Conservation (phyloP, 148 eudicot genomes). For the Beta vulgaris region DNA sequence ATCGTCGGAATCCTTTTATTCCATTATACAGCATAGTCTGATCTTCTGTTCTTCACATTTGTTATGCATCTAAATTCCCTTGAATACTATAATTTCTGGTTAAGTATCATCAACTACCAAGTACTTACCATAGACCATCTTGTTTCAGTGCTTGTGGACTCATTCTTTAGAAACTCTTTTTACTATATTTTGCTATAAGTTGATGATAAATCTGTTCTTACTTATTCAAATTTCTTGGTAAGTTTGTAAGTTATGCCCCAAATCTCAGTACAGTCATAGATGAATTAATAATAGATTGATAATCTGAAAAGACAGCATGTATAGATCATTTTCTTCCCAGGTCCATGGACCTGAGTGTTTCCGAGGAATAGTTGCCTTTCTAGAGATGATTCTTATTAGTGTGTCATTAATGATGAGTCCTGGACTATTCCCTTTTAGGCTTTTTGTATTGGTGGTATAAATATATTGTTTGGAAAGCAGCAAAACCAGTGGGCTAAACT, state of each 20-base stretch:
- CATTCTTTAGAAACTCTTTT: neutral
- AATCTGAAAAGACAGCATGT: neutral
- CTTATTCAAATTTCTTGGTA: neutral
- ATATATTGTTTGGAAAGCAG: no score
- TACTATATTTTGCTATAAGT: neutral
- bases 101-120: no score
- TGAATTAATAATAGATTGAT: neutral
- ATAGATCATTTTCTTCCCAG: neutral
- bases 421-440: no score
- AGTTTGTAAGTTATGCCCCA: no score
- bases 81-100: no score
- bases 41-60: no score
- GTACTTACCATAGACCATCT: no score
- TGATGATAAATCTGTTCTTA: neutral
- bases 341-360: neutral
- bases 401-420: neutral
- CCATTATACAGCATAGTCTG: neutral
- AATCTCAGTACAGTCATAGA: no score
- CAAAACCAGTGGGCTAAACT: no score
- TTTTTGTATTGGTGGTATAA: no score
- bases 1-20: neutral
- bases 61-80: no score
- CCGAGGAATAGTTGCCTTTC: neutral
- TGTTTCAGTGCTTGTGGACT: neutral
- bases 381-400: neutral